Evolutionary conservation across 805 yeast species (phyloP).

Genomic region (Saccharomycodes ludwigii): DNA sequence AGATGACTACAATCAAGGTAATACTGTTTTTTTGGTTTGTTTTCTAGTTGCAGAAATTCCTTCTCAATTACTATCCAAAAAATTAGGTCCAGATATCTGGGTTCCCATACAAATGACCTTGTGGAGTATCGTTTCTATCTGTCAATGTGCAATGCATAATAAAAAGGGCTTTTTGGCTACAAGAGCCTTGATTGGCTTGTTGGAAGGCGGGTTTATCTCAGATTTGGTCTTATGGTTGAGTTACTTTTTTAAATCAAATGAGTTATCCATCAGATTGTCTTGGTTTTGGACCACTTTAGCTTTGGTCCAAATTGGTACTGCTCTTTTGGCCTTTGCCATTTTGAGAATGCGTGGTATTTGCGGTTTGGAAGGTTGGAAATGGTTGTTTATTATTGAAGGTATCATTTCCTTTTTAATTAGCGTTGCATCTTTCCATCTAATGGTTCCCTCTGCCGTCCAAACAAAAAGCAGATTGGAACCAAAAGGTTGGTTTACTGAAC

Average conservation of each 20-base stretch:
- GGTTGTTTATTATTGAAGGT: constrained; percentile 58
- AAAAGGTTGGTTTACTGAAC: constrained; percentile 35
- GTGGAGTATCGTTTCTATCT: constrained; percentile 46
- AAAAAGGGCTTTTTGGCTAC: constrained; percentile 33
- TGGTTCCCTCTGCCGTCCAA: constrained; percentile 46
- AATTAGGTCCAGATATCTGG: constrained; percentile 50
- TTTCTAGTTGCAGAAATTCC: constrained; percentile 52
- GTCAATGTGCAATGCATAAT: constrained; percentile 34
- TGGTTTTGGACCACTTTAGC: constrained; percentile 49
- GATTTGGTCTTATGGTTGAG: constrained; percentile 41
- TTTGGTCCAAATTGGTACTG: constrained; percentile 31
- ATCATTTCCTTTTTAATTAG: constrained; percentile 43
- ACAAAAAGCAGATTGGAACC: constrained; percentile 38
- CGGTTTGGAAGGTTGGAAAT: constrained; percentile 47
- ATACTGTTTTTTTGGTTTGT: constrained; percentile 38
- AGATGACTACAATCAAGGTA: constrained; percentile 46
- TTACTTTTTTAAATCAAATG: constrained; percentile 49
- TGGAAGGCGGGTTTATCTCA: constrained; percentile 65
- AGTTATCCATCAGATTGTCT: constrained; percentile 45
- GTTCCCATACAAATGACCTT: constrained; percentile 43
- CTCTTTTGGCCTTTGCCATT: constrained; percentile 42
- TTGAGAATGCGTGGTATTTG: constrained; percentile 34
- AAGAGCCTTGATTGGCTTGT: constrained; percentile 39
- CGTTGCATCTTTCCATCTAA: constrained; percentile 29
- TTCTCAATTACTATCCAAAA: constrained; percentile 52